phyloP scores from a whole-genome alignment of 257 asterid species.

The Przewalskia tangutica region DNA sequence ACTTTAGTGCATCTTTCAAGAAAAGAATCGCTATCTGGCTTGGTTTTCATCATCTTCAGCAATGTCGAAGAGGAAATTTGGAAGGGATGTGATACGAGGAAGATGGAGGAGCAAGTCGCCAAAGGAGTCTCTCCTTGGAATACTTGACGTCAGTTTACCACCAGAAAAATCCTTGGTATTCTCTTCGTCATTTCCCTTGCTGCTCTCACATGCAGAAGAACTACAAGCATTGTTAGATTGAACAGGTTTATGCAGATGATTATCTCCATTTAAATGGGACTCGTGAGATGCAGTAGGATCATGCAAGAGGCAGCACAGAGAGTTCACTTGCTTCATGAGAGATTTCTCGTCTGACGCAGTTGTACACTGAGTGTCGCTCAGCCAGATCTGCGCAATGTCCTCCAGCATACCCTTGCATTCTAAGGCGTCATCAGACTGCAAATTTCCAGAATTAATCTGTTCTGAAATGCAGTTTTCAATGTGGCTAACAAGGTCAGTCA shows the following conservation, averaged over 20 bases:
- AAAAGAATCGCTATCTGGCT: constrained; percentile 11
- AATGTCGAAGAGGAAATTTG: constrained; percentile 32
- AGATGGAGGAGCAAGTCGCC: constrained; percentile 59
- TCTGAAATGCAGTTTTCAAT: constrained; percentile 50
- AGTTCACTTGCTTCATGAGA: constrained; percentile 70
- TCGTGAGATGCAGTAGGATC: constrained; percentile 19
- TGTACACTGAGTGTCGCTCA: constrained; percentile 43
- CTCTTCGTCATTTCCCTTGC: constrained; percentile 16
- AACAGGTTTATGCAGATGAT: constrained; percentile 18
- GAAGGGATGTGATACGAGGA: constrained; percentile 67
- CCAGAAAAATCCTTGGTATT: constrained; percentile 5
- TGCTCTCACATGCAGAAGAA: constrained; percentile 7
- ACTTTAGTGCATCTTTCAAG: neutral
- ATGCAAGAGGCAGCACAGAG: constrained; percentile 61
- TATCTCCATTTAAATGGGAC: constrained; percentile 11
- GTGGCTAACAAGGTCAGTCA: constrained; percentile 66
- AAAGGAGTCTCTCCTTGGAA: constrained; percentile 55
- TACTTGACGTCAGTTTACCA: constrained; percentile 22
- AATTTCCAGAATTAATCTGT: constrained; percentile 49
- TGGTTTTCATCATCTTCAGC: constrained; percentile 42
- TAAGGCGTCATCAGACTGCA: constrained; percentile 40
- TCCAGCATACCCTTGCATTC: constrained; percentile 58
- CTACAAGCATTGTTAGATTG: constrained; percentile 13
- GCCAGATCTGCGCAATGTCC: constrained; percentile 28
- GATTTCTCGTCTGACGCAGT: constrained; percentile 60